These are phyloP conservation scores for Aspergillus proliferans DNA, from an alignment of 2,329 filamentous ascomycete species.

Conservation along the genomic window DNA sequence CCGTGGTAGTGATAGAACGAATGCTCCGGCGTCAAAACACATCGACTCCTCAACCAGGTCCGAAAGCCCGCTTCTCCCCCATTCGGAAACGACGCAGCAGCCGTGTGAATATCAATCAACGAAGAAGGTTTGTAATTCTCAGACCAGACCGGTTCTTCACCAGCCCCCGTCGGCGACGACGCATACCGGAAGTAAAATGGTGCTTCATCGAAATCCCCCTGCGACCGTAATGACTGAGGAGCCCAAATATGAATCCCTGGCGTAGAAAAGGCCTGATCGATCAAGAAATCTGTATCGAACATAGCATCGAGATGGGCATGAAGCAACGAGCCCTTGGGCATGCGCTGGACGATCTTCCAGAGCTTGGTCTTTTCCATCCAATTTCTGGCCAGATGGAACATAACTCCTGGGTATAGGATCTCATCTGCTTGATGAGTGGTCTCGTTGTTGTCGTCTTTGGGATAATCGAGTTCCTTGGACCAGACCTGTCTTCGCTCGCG, in stretches of 20 bases:
- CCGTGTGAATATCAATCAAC: constrained; percentile 53
- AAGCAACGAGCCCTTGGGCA: constrained; percentile 69
- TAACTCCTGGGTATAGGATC: constrained; percentile 79
- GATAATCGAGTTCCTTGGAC: constrained; percentile 56
- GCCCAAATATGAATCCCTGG: constrained; percentile 67
- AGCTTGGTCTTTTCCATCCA: constrained; percentile 77
- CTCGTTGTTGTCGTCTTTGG: constrained; percentile 50
- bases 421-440: constrained; percentile 57
- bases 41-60: constrained; percentile 67
- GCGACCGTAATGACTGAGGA: constrained; percentile 50
- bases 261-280: constrained; percentile 63
- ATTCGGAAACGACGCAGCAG: constrained; percentile 68
- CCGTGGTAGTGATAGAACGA: constrained; percentile 75
- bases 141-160: constrained; percentile 56
- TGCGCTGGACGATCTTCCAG: constrained; percentile 74
- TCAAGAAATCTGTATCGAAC: constrained; percentile 77
- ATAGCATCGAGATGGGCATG: constrained; percentile 90
- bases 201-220: constrained; percentile 49
- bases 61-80: constrained; percentile 67
- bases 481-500: constrained; percentile 71
- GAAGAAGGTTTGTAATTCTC: constrained; percentile 54
- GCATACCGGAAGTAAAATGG: constrained; percentile 59
- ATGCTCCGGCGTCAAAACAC: constrained; percentile 65
- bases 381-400: constrained; percentile 82
- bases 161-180: constrained; percentile 39